phyloP scores from a whole-genome alignment of 1,284 basidiomycete genomes.

The Moniliophthora roreri region DNA sequence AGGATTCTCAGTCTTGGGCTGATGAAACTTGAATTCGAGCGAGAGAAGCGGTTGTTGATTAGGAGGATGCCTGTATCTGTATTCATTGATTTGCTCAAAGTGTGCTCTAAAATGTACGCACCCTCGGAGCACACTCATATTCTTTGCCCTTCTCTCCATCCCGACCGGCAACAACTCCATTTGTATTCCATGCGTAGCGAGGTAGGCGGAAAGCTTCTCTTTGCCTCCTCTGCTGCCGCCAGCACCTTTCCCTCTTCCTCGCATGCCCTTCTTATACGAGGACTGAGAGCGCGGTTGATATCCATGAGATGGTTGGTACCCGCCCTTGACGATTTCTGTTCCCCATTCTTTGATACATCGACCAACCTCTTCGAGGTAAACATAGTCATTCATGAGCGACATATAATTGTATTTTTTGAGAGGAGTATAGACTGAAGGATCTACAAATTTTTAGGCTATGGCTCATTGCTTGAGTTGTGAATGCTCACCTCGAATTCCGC shows the following conservation, averaged over 20 bases:
- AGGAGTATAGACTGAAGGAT: slow-evolving; percentile 59
- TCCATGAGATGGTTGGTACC: slow-evolving; percentile 33
- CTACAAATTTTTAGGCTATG: too few species aligned
- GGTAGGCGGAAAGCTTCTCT: slow-evolving; percentile 12
- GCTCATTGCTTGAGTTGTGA: too few species aligned
- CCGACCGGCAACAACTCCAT: slow-evolving; percentile 77
- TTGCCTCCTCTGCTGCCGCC: slow-evolving; percentile 27
- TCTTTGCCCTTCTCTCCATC: slow-evolving; percentile 77
- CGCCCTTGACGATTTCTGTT: slow-evolving; percentile 61
- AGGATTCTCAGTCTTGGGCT: slow-evolving; percentile 37
- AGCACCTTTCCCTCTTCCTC: slow-evolving; percentile 25
- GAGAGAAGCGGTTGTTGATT: slow-evolving; percentile 65
- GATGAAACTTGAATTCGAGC: slow-evolving; percentile 67
- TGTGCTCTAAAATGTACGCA: slow-evolving; percentile 27
- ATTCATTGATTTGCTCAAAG: slow-evolving; percentile 3
- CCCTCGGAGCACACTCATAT: slow-evolving; percentile 83
- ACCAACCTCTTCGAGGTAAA: slow-evolving; percentile 79
- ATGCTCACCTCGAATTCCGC: slow-evolving; percentile 68
- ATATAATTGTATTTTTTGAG: slow-evolving; percentile 83
- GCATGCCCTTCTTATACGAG: slow-evolving; percentile 17
- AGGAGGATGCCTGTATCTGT: slow-evolving; percentile 40
- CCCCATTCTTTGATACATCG: slow-evolving; percentile 74
- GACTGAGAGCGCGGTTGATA: not conserved
- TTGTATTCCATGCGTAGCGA: slow-evolving; percentile 38
- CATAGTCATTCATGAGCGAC: slow-evolving; percentile 83